A percentile compares a stretch with the other conserved stretches of the same genome.
These are phyloP conservation scores for Tuber aestivum DNA, from an alignment of 495 filamentous ascomycete genomes.

Conservation along the genomic window DNA sequence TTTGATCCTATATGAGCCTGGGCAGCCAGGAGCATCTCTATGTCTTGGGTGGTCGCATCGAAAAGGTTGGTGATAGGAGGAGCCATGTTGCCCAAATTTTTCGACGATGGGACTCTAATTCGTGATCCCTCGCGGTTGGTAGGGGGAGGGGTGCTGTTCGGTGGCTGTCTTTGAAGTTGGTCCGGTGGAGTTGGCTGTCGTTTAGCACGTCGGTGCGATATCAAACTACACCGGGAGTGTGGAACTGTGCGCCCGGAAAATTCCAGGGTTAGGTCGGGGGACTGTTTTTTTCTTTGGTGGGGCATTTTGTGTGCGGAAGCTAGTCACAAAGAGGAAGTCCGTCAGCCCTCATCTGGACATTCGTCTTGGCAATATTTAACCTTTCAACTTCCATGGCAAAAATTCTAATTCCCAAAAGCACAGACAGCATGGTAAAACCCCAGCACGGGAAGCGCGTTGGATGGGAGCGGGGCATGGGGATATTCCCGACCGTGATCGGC, in stretches of 20 bases:
- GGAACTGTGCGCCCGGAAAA: conserved; percentile 33
- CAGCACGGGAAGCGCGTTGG: conserved; percentile 13
- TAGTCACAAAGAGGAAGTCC: conserved; percentile 1
- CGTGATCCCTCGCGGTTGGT: conserved; percentile 34
- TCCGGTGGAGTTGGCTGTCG: conserved; percentile 33
- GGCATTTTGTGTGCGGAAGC: conserved; percentile 20
- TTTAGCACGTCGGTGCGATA: conserved; percentile 11
- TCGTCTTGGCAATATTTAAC: not conserved
- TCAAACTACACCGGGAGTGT: conserved; percentile 10
- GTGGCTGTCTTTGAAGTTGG: conserved; percentile 31
- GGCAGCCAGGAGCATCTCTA: conserved; percentile 97
- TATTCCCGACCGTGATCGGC: conserved; percentile 8
- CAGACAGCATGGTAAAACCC: conserved; percentile 11
- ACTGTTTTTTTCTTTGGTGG: conserved; percentile 39
- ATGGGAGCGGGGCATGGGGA: conserved; percentile 13
- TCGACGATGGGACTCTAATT: conserved; percentile 21
- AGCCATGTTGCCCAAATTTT: conserved; percentile 59
- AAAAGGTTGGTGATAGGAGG: conserved; percentile 58
- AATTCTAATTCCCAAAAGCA: not conserved
- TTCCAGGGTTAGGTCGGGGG: conserved; percentile 38
- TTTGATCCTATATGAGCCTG: conserved; percentile 96
- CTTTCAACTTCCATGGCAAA: not conserved
- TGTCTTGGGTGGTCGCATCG: conserved; percentile 76
- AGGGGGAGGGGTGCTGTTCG: conserved; percentile 15
- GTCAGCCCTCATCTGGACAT: not conserved